phyloP scores from a whole-genome alignment of 768 basidiomycete genomes.

The Mycena polygramma region DNA sequence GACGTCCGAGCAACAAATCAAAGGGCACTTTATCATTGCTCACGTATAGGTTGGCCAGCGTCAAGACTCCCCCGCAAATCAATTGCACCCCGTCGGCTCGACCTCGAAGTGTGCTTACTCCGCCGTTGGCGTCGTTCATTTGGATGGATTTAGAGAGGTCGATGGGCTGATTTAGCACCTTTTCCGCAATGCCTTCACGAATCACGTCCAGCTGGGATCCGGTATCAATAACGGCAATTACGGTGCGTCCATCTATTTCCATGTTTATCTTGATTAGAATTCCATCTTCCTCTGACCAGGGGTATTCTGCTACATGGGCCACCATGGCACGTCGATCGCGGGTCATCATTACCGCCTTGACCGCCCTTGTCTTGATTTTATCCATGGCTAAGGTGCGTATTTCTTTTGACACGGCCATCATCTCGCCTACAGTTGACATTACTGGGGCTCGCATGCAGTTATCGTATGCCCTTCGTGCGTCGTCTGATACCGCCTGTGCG shows the following conservation, averaged over 20 bases:
- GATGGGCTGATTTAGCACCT: background rate
- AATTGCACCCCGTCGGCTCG: background rate
- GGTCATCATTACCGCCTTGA: slow-evolving; percentile 7
- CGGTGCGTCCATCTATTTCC: background rate
- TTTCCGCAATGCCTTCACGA: background rate
- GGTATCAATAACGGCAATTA: background rate
- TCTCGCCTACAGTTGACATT: background rate
- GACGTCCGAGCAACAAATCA: background rate
- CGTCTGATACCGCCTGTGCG: background rate
- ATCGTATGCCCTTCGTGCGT: background rate
- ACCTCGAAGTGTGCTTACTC: background rate
- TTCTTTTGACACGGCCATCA: background rate
- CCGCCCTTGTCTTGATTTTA: background rate
- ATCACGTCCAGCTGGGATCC: slow-evolving; percentile 7
- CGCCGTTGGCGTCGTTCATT: background rate
- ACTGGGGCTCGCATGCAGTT: background rate
- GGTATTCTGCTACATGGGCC: slow-evolving; percentile 12
- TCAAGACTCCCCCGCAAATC: background rate
- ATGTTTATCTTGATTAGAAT: slow-evolving; percentile 4
- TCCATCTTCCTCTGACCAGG: slow-evolving; percentile 12
- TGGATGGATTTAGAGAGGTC: background rate
- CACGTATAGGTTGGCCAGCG: background rate
- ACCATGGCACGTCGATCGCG: background rate
- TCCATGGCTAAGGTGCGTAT: background rate
- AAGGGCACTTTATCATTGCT: background rate